Evolutionary conservation across 2,329 filamentous ascomycete species (phyloP).

Genomic region (Xylaria sp.): DNA sequence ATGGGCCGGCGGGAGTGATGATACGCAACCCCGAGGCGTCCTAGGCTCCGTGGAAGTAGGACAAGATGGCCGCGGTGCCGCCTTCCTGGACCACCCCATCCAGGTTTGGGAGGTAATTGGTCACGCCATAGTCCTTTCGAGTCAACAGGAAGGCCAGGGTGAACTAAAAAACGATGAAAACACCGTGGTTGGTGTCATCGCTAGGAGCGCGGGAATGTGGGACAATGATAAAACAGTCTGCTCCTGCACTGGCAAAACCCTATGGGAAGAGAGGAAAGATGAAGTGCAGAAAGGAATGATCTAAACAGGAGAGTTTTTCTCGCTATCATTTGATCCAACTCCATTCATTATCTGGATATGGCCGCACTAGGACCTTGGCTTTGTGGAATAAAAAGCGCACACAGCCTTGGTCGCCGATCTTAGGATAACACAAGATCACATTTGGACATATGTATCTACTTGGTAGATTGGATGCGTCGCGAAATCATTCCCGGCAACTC

Average conservation of each 20-base stretch:
- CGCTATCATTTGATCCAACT: not conserved
- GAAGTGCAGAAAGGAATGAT: conserved; percentile 92
- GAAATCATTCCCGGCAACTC: conserved; percentile 13
- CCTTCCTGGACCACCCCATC: conserved; percentile 83
- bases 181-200: conserved; percentile 92
- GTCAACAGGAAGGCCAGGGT: conserved; percentile 67
- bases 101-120: conserved; percentile 98
- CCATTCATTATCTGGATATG: conserved; percentile 11
- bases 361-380: too few relatives aligned
- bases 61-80: conserved; percentile 77
- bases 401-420: not conserved
- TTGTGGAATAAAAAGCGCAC: too few relatives aligned
- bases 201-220: conserved; percentile 96
- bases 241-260: conserved; percentile 95
- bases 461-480: conserved; percentile 23
- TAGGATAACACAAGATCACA: not conserved
- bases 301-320: conserved; percentile 54
- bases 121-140: conserved; percentile 86
- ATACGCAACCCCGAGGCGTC: conserved; percentile 59
- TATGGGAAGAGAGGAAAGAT: conserved; percentile 96
- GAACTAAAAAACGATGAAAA: conserved; percentile 79
- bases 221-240: conserved; percentile 99
- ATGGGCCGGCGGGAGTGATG: conserved; percentile 68
- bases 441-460: conserved; percentile 21
- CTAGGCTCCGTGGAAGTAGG: conserved; percentile 82